Evolutionary conservation across 2,329 filamentous ascomycete genomes (phyloP).

Genomic region (Coniella lustricola): DNA sequence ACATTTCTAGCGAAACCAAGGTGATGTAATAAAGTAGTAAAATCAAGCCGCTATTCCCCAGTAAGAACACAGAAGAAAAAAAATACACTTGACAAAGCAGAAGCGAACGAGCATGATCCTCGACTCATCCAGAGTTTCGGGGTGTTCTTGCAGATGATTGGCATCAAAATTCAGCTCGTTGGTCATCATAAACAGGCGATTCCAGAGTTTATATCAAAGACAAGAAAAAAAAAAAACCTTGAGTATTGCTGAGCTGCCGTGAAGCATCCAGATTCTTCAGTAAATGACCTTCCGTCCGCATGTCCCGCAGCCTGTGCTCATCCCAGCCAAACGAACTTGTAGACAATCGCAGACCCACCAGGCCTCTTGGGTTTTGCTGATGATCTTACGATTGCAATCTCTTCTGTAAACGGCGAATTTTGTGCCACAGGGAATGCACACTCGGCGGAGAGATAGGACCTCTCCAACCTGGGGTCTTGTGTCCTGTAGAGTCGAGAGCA

Average conservation of each 20-base stretch:
- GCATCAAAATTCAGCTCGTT: not conserved
- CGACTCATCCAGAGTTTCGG: too few species aligned
- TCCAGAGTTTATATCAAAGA: too few species aligned
- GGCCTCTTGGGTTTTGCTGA: conserved; percentile 8
- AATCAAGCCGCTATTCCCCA: too few species aligned
- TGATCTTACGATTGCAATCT: conserved; percentile 14
- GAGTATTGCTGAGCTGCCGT: not conserved
- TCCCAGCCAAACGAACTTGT: conserved; percentile 6
- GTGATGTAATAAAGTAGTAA: too few species aligned
- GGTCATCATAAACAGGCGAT: not conserved
- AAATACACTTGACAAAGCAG: too few species aligned
- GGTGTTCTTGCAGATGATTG: not conserved
- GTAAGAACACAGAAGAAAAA: too few species aligned
- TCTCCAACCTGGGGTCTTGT: conserved; percentile 4
- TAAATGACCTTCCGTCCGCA: conserved; percentile 14
- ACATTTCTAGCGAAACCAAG: too few species aligned
- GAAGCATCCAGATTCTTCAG: not conserved
- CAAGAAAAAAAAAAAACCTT: not conserved
- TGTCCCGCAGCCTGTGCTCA: conserved; percentile 4
- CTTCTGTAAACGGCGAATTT: conserved; percentile 10
- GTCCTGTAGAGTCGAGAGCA: not conserved
- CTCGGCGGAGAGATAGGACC: conserved; percentile 7
- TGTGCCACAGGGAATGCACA: conserved; percentile 12
- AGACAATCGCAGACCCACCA: conserved; percentile 14
- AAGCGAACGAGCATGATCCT: too few species aligned